These are phyloP conservation scores for Trametes elegans DNA, from an alignment of 768 basidiomycete species.

Conservation along the genomic window DNA sequence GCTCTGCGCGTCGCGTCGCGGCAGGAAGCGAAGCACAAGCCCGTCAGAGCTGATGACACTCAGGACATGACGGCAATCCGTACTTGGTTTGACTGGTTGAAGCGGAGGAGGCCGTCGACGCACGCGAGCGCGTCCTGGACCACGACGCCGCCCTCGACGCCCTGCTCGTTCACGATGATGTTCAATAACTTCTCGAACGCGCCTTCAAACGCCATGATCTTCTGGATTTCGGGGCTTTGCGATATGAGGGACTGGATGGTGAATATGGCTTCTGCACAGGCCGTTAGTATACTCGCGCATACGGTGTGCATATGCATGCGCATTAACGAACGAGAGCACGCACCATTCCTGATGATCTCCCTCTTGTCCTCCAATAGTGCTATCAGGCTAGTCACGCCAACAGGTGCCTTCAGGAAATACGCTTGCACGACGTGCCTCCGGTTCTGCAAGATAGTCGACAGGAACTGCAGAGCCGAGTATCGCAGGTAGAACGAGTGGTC, in stretches of 20 bases:
- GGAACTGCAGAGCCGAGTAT: constrained; percentile 78
- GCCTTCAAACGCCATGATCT: constrained; percentile 94
- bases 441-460: constrained; percentile 78
- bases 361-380: constrained; percentile 78
- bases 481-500: constrained; percentile 82
- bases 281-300: neutral
- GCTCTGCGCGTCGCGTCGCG: constrained; percentile 54
- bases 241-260: constrained; percentile 79
- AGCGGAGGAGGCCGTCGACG: constrained; percentile 83
- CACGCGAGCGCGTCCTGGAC: constrained; percentile 84
- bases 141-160: constrained; percentile 86
- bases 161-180: constrained; percentile 84
- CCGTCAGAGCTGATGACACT: constrained; percentile 7
- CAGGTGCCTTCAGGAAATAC: constrained; percentile 87
- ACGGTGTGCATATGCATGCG: neutral
- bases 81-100: constrained; percentile 95
- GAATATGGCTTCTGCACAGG: constrained; percentile 66
- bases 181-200: constrained; percentile 95
- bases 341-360: constrained; percentile 88
- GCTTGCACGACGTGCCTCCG: constrained; percentile 78
- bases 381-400: constrained; percentile 72
- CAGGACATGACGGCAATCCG: constrained; percentile 16
- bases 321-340: constrained; percentile 23
- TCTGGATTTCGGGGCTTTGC: constrained; percentile 92
- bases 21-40: constrained; percentile 5